These are phyloP conservation scores for Rhodamnia rubescens DNA, from an alignment of 345 rosid genomes.

Conservation along the genomic window DNA sequence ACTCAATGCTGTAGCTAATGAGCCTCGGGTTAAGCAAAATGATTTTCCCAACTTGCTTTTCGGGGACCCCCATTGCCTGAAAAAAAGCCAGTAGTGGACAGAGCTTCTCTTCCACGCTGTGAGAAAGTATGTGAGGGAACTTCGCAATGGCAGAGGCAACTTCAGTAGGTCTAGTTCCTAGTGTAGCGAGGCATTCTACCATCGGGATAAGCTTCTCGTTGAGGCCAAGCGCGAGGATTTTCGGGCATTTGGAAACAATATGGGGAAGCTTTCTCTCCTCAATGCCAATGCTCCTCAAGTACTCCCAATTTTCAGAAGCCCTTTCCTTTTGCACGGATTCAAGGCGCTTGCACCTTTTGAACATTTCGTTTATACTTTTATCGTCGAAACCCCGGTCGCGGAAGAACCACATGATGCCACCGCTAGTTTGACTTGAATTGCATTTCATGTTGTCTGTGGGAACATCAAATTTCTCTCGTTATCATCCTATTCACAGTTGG, in stretches of 20 bases:
- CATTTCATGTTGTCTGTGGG: not conserved
- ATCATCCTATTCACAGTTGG: not conserved
- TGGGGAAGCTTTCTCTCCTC: slow-evolving; percentile 15
- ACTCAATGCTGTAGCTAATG: slow-evolving; percentile 11
- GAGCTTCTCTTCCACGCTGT: slow-evolving; percentile 11
- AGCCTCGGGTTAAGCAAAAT: slow-evolving; percentile 15
- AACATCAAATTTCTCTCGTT: not conserved
- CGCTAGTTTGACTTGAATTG: slow-evolving; percentile 2
- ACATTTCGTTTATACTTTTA: slow-evolving; percentile 8
- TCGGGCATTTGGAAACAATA: slow-evolving; percentile 10
- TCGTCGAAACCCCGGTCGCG: slow-evolving; percentile 9
- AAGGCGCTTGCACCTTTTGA: slow-evolving; percentile 13
- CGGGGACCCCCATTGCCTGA: slow-evolving; percentile 12
- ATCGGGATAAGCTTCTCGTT: slow-evolving; percentile 7
- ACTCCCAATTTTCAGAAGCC: slow-evolving; percentile 14
- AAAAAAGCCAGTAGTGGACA: slow-evolving; percentile 12
- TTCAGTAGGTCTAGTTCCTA: slow-evolving; percentile 5
- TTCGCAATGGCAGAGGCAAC: slow-evolving; percentile 9
- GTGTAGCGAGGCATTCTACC: slow-evolving; percentile 10
- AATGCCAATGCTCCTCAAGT: slow-evolving; percentile 12
- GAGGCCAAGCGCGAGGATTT: slow-evolving; percentile 7
- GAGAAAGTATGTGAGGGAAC: slow-evolving; percentile 13
- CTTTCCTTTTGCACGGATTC: slow-evolving; percentile 1
- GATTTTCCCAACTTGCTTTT: slow-evolving; percentile 9
- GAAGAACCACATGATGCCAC: slow-evolving; percentile 14